Percentiles rank a stretch among this genome's conserved stretches.
Conservation (phyloP, 2,329 filamentous ascomycete species). For the Eutypella sp. region DNA sequence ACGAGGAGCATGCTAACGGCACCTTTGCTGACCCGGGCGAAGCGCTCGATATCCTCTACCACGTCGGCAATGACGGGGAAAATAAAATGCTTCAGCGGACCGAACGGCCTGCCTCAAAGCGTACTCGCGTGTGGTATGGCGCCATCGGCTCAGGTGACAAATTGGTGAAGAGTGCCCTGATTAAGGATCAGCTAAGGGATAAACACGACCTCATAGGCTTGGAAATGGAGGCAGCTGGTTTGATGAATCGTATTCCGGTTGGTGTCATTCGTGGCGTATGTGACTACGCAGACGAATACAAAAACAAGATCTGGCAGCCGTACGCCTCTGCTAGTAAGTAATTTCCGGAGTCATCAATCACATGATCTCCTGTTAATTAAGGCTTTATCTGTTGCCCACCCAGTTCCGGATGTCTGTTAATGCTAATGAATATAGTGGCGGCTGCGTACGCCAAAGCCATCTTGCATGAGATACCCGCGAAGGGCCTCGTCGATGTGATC, state of each 20-base stretch:
- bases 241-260: conserved; percentile 25
- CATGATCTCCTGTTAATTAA: too few relatives aligned
- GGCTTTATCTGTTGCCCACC: too few relatives aligned
- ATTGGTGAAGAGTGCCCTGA: conserved; percentile 22
- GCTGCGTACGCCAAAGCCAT: too few relatives aligned
- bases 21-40: conserved; percentile 29
- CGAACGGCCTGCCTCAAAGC: conserved; percentile 17
- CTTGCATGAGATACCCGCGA: too few relatives aligned
- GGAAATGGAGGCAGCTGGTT: conserved; percentile 28
- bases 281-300: conserved; percentile 26
- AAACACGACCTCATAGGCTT: conserved; percentile 26
- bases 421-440: too few relatives aligned
- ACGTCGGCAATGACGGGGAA: conserved; percentile 5
- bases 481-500: too few relatives aligned
- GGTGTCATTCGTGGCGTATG: conserved; percentile 28
- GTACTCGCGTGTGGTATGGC: conserved; percentile 29
- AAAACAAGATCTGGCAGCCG: conserved; percentile 19
- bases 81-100: conserved; percentile 4
- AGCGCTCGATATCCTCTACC: conserved; percentile 21
- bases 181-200: conserved; percentile 21
- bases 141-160: conserved; percentile 28
- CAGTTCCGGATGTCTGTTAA: too few relatives aligned
- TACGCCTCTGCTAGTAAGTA: too few relatives aligned
- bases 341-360: too few relatives aligned
- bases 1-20: conserved; percentile 16